Evolutionary conservation across 1,284 basidiomycete genomes (phyloP).

Genomic region (Cutaneotrichosporon sp.): DNA sequence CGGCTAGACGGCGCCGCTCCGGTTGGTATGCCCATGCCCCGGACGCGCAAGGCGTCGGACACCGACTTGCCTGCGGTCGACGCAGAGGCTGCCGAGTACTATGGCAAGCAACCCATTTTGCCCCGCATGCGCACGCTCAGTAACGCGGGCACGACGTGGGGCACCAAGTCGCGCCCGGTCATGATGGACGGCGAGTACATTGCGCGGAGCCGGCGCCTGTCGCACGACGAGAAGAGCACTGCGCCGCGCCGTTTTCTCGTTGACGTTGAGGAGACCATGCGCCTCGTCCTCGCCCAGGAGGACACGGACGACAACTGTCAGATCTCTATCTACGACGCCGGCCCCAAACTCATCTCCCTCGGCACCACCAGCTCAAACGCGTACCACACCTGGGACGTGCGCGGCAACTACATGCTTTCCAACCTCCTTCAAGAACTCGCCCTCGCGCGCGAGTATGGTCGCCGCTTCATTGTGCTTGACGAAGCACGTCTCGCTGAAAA

Average conservation of each 20-base stretch:
- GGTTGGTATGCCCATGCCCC: too few species aligned
- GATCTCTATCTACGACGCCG: constrained; percentile 93
- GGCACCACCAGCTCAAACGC: constrained; percentile 97
- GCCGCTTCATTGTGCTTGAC: constrained; percentile 95
- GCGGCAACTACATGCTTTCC: constrained; percentile 96
- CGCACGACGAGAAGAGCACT: constrained; percentile 57
- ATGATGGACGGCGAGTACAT: constrained; percentile 71
- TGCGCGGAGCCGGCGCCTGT: constrained; percentile 66
- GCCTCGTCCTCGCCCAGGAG: constrained; percentile 92
- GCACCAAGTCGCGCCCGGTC: constrained; percentile 56
- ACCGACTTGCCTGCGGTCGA: constrained; percentile 51
- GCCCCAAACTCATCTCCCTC: constrained; percentile 90
- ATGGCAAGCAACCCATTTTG: constrained; percentile 68
- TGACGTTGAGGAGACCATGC: constrained; percentile 98
- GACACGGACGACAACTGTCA: constrained; percentile 90
- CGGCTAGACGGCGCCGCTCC: too few species aligned
- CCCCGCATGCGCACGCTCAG: constrained; percentile 78
- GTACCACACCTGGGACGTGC: constrained; percentile 92
- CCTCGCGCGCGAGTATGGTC: constrained; percentile 87
- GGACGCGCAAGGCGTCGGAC: constrained; percentile 1
- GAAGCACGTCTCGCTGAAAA: constrained; percentile 94
- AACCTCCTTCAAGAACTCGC: constrained; percentile 98
- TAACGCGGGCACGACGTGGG: constrained; percentile 60
- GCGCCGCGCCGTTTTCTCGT: constrained; percentile 77
- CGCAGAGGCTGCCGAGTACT: constrained; percentile 72